Base-by-base conservation (phyloP, 192 early-diverging fungal species). In the Backusella tarrabulga region DNA sequence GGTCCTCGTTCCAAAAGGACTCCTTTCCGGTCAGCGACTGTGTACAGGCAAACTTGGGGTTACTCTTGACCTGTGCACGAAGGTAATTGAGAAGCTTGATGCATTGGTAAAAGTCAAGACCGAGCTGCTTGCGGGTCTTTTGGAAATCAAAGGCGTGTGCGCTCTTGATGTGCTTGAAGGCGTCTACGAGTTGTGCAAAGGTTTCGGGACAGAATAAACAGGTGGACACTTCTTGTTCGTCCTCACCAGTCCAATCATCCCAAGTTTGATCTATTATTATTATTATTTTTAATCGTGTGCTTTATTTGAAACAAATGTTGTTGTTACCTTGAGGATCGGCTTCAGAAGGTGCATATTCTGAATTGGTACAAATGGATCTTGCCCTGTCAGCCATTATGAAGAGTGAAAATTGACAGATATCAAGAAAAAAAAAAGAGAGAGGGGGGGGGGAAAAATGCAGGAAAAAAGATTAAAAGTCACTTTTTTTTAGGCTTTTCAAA, bases 21-120 rank as follows among this genome's bases (percentile, higher is more conserved):
- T 88, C 88, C 23, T 85, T 81, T 15, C 88, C 87, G 41, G 80
- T 80, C 9, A 93, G 70, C 5, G 70, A 67, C 4, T 75, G 77
- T 2, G 72, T 80, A 17, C 46, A 72, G 21, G 21, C 70, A 4
- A 68, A 77, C 67, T 77, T 54, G 38, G 75, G 75, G 19, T 79
- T 67, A 9, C 36, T 6, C n/a, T 74, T 56, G 19, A 75, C 77
- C 34, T 78, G 72, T 8, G 80, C 50, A 15, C 93, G 86, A 56
- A 93, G 85, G 76, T 90, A 92, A 78, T 95, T 95, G 80, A 95
- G 91, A 75, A 94, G 73, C 14, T 87, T 82, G 72, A 95, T 93
- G 46, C 92, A 91, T 54, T 91, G 91, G 87, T 98, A 98, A 80
- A 97, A 97, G 74, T 97, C 95, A 17, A 98, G 88, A 80, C 83